Conservation (phyloP, 2,329 filamentous ascomycete genomes). For the Teratosphaeria gauchensis region DNA sequence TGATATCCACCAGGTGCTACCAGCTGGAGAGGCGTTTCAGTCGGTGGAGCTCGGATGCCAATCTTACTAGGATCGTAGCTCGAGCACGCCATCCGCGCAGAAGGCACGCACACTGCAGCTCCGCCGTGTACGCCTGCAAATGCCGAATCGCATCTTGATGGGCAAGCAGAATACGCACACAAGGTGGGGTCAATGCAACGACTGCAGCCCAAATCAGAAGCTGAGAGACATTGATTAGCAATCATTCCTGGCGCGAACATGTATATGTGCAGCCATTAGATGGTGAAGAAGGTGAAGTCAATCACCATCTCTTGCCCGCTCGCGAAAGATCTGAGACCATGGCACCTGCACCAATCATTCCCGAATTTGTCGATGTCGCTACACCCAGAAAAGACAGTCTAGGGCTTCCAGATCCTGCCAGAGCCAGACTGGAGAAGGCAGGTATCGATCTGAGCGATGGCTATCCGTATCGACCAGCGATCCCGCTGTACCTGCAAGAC, state of each 20-base stretch:
- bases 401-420: conserved; percentile 48
- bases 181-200: not conserved
- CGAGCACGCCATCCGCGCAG: not conserved
- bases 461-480: conserved; percentile 60
- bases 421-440: conserved; percentile 54
- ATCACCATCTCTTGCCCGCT: not conserved
- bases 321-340: conserved; percentile 1
- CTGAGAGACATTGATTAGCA: not conserved
- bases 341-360: conserved; percentile 14
- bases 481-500: conserved; percentile 60
- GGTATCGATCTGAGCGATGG: conserved; percentile 60
- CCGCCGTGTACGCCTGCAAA: not conserved
- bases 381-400: conserved; percentile 56
- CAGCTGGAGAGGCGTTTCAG: not conserved
- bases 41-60: not conserved
- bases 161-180: not conserved
- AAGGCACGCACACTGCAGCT: not conserved
- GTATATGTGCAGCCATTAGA: not conserved
- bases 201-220: not conserved
- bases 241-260: not conserved
- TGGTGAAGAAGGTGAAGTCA: not conserved
- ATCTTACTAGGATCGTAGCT: not conserved
- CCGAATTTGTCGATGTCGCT: conserved; percentile 51
- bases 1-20: not conserved
- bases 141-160: not conserved